phyloP scores from a whole-genome alignment of 2,329 filamentous ascomycete species.

The Aspergillus viridinutans region DNA sequence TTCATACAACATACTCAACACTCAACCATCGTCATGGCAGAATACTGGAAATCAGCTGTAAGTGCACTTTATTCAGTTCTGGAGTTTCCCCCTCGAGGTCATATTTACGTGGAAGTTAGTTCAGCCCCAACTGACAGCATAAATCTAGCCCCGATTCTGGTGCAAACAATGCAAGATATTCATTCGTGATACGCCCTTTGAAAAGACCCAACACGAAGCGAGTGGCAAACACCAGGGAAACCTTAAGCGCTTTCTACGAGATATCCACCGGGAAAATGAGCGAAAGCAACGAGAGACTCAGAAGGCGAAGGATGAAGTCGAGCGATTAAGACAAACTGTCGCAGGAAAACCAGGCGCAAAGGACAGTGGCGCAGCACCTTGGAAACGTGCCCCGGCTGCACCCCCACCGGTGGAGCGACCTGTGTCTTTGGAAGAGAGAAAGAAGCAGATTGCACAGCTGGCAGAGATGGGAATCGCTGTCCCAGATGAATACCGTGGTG shows the following conservation, averaged over 20 bases:
- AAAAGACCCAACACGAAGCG: conserved; percentile 82
- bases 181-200: conserved; percentile 88
- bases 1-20: not conserved
- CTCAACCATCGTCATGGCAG: conserved; percentile 57
- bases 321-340: conserved; percentile 75
- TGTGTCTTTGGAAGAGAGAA: conserved; percentile 63
- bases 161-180: conserved; percentile 93
- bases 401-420: conserved; percentile 31
- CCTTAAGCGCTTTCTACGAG: conserved; percentile 83
- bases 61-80: conserved; percentile 17
- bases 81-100: not conserved
- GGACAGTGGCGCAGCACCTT: conserved; percentile 18
- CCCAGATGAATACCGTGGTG: conserved; percentile 70
- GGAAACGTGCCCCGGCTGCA: conserved; percentile 32
- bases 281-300: conserved; percentile 76
- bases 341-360: conserved; percentile 36
- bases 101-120: not conserved
- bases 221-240: conserved; percentile 79
- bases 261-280: conserved; percentile 81
- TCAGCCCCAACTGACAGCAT: conserved; percentile 12
- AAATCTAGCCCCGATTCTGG: conserved; percentile 74
- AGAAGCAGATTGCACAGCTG: conserved; percentile 80
- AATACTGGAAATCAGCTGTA: conserved; percentile 96
- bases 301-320: conserved; percentile 76
- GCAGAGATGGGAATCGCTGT: conserved; percentile 82